Evolutionary conservation across 768 basidiomycete genomes (phyloP).

Genomic region (Pleurotus cornucopiae): DNA sequence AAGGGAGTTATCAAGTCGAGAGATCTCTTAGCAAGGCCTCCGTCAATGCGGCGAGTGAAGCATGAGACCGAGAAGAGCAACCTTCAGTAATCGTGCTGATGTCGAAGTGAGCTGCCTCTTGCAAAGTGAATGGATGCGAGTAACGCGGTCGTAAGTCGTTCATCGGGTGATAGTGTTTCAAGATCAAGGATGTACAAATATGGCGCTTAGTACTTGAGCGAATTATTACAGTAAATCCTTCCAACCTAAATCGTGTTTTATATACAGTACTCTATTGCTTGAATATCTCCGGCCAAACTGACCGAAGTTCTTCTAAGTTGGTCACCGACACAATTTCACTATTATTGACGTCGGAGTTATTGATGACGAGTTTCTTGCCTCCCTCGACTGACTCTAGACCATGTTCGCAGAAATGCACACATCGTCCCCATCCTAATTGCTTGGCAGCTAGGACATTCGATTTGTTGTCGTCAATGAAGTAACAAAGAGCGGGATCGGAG

Average conservation of each 20-base stretch:
- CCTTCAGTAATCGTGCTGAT: slow-evolving; percentile 70
- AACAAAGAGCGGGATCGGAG: slow-evolving; percentile 63
- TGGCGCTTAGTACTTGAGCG: too few relatives aligned
- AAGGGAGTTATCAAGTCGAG: slow-evolving; percentile 71
- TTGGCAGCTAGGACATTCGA: slow-evolving; percentile 66
- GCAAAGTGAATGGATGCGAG: slow-evolving; percentile 70
- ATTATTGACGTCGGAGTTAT: slow-evolving; percentile 28
- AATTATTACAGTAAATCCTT: too few relatives aligned
- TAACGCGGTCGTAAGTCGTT: slow-evolving; percentile 59
- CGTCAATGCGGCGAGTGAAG: slow-evolving; percentile 4
- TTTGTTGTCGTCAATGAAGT: slow-evolving; percentile 78
- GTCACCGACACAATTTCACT: slow-evolving; percentile 48
- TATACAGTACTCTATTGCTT: slow-evolving; percentile 18
- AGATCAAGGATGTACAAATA: background rate
- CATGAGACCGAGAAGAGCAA: slow-evolving; percentile 18
- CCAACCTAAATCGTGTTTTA: background rate
- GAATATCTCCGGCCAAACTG: slow-evolving; percentile 77
- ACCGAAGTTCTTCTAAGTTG: slow-evolving; percentile 62
- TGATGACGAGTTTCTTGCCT: slow-evolving; percentile 48
- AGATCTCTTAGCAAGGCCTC: slow-evolving; percentile 51
- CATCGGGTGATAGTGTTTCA: slow-evolving; percentile 35
- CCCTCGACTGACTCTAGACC: slow-evolving; percentile 63
- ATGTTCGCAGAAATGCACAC: slow-evolving; percentile 74
- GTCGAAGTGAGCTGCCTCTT: slow-evolving; percentile 61
- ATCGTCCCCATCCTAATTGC: slow-evolving; percentile 64